Evolutionary conservation across 768 basidiomycete genomes (phyloP).

Genomic region (Lactifluus volemus): DNA sequence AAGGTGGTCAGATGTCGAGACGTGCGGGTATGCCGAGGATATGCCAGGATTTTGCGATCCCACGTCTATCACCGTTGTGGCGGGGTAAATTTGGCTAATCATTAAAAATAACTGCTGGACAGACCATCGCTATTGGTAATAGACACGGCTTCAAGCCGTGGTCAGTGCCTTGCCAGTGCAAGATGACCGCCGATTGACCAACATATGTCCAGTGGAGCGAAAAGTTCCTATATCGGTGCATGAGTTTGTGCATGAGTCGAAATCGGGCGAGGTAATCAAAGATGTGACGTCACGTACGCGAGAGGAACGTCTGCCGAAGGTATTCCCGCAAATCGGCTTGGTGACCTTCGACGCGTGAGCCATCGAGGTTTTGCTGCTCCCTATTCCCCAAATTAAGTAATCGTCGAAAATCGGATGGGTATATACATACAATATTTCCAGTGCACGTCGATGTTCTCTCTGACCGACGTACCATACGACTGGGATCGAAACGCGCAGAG

Average conservation of each 20-base stretch:
- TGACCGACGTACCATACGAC: not conserved
- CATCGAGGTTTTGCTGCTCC: not conserved
- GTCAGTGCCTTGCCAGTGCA: constrained; percentile 5
- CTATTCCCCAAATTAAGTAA: not conserved
- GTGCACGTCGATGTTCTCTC: not conserved
- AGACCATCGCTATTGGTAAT: constrained; percentile 1
- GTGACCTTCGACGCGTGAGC: not conserved
- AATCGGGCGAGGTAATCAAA: too few relatives aligned
- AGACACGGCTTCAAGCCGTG: not conserved
- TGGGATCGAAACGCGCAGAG: not conserved
- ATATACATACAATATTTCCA: not conserved
- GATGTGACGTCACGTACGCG: not conserved
- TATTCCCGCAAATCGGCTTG: not conserved
- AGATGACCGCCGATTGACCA: not conserved
- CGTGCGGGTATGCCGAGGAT: not conserved
- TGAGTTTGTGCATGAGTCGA: not conserved
- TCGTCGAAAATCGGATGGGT: too few relatives aligned
- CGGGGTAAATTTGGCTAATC: not conserved
- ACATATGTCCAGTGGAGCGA: not conserved
- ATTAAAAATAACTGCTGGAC: not conserved
- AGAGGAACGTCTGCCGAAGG: not conserved
- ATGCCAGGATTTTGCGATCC: not conserved
- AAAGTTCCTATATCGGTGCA: not conserved
- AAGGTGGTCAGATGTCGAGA: not conserved
- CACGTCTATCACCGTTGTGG: not conserved